phyloP scores from a whole-genome alignment of 352 stramenopile species.

The Pythium aquatile region DNA sequence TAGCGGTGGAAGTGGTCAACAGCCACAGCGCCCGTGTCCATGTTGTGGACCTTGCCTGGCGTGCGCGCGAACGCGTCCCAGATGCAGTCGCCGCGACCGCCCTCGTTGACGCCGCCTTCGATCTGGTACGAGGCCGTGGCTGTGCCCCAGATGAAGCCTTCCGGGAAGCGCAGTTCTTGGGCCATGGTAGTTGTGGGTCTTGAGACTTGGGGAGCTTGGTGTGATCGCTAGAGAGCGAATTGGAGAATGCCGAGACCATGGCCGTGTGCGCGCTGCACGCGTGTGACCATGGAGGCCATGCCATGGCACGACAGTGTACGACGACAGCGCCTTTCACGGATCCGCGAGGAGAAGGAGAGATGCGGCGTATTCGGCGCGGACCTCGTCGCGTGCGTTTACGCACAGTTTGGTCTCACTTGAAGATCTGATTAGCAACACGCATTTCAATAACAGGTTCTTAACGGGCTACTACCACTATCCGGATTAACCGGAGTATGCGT shows the following conservation, averaged over 20 bases:
- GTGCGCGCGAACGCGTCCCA: slow-evolving; percentile 90
- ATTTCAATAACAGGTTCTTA: slow-evolving; percentile 6
- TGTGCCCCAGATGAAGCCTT: slow-evolving; percentile 81
- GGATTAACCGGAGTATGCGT: background rate
- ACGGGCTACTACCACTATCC: slow-evolving; percentile 14
- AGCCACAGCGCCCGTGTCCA: slow-evolving; percentile 73
- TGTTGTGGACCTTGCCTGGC: slow-evolving; percentile 54
- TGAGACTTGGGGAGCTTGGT: background rate
- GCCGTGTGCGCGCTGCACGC: background rate
- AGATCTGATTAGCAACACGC: background rate
- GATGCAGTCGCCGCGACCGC: slow-evolving; percentile 81
- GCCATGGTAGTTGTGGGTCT: slow-evolving; percentile 18
- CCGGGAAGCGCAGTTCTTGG: slow-evolving; percentile 41
- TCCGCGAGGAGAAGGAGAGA: background rate
- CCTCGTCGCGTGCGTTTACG: background rate
- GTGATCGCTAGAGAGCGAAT: slow-evolving; percentile 20
- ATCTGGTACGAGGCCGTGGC: slow-evolving; percentile 93
- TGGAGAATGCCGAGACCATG: slow-evolving; percentile 16
- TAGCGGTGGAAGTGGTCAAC: slow-evolving; percentile 93
- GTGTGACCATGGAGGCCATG: background rate
- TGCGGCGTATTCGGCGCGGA: background rate
- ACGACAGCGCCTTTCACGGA: background rate
- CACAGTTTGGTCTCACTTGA: background rate
- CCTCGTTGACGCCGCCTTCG: slow-evolving; percentile 87
- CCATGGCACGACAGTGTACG: no score